These are phyloP conservation scores for Rachicladosporium sp. DNA, from an alignment of 2,329 filamentous ascomycete genomes.

Conservation along the genomic window DNA sequence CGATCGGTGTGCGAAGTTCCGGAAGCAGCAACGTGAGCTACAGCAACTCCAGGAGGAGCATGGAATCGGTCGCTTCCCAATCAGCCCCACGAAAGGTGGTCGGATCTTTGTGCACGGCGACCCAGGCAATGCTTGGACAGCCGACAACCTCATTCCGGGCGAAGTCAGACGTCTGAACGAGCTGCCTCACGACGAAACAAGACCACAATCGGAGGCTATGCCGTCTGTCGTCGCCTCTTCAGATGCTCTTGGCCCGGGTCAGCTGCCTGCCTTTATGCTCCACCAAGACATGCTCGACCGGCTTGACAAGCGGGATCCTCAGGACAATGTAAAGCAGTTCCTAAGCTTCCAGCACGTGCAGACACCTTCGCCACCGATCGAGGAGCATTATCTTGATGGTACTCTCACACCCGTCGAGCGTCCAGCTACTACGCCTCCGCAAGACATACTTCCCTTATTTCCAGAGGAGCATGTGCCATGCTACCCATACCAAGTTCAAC, in stretches of 20 bases:
- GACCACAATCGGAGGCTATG: conserved; percentile 61
- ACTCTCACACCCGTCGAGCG: conserved; percentile 20
- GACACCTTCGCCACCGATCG: conserved; percentile 26
- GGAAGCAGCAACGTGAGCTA: conserved; percentile 66
- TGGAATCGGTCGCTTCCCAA: conserved; percentile 40
- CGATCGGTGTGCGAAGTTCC: conserved; percentile 71
- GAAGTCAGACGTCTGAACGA: conserved; percentile 27
- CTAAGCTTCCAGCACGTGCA: conserved; percentile 67
- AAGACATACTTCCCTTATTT: conserved; percentile 24
- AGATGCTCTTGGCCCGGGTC: conserved; percentile 66
- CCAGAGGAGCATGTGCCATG: conserved; percentile 31
- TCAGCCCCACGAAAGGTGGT: conserved; percentile 48
- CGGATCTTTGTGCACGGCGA: conserved; percentile 67
- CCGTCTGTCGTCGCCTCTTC: conserved; percentile 85
- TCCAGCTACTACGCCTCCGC: conserved; percentile 3
- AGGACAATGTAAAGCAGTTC: conserved; percentile 88
- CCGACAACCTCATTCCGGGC: conserved; percentile 39
- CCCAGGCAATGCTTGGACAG: conserved; percentile 61
- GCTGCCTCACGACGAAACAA: conserved; percentile 25
- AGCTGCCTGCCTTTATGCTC: conserved; percentile 51
- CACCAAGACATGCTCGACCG: conserved; percentile 61
- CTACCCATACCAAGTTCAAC: conserved; percentile 30
- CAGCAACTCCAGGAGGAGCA: conserved; percentile 64
- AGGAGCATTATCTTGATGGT: conserved; percentile 37
- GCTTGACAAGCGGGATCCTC: conserved; percentile 63